A percentile compares a stretch with the other conserved stretches of the same genome.
phyloP scores from a whole-genome alignment of 495 filamentous ascomycete genomes.

The Penicillium nucicola region DNA sequence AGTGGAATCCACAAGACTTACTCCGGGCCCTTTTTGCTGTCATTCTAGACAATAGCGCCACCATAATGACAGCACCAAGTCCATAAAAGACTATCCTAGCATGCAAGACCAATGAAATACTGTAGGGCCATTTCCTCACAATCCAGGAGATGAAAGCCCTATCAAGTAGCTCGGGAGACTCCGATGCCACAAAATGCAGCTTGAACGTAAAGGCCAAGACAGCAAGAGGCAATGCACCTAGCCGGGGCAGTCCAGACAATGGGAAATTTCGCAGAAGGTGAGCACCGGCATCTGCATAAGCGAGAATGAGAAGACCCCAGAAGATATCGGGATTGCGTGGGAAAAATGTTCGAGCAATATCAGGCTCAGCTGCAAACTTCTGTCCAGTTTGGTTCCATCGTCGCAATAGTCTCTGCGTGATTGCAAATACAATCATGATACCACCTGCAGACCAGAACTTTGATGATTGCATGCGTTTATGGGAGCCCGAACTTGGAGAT shows the following conservation, averaged over 20 bases:
- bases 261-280: constrained; percentile 30
- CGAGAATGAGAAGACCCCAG: constrained; percentile 69
- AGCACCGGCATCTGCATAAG: constrained; percentile 56
- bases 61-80: constrained; percentile 41
- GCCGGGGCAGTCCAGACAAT: constrained; percentile 21
- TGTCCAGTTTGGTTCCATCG: constrained; percentile 97
- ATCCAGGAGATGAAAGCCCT: constrained; percentile 46
- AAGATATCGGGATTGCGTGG: constrained; percentile 57
- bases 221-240: constrained; percentile 21
- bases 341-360: constrained; percentile 72
- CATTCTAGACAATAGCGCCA: constrained; percentile 14
- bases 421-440: constrained; percentile 21
- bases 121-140: constrained; percentile 46
- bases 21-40: constrained; percentile 1
- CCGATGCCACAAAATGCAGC: constrained; percentile 72
- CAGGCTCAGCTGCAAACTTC: constrained; percentile 83
- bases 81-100: constrained; percentile 46
- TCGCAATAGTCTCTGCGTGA: constrained; percentile 59
- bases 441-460: constrained; percentile 4
- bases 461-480: neutral
- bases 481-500: neutral
- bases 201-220: constrained; percentile 76
- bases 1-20: constrained; percentile 8
- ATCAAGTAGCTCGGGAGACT: constrained; percentile 78
- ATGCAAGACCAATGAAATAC: constrained; percentile 44